Evolutionary conservation across 108 stramenopile genomes (phyloP).

Genomic region (Cyclotella atomus): DNA sequence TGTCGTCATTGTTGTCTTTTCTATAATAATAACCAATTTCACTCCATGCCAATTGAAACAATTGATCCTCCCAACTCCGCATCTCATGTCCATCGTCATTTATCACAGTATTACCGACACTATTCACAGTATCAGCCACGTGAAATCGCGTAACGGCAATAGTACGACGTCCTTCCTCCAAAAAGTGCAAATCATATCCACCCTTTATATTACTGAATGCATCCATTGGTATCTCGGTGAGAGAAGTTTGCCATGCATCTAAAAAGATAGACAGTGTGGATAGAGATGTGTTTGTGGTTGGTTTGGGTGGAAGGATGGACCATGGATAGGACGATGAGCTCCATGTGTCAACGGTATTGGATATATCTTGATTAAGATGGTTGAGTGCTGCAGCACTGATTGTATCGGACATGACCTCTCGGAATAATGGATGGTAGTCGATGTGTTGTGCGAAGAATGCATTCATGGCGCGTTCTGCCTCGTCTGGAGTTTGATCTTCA

Average conservation of each 20-base stretch:
- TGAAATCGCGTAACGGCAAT: constrained; percentile 73
- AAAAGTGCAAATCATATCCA: constrained; percentile 70
- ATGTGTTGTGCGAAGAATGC: constrained; percentile 53
- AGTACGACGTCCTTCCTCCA: constrained; percentile 79
- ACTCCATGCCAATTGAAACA: constrained; percentile 74
- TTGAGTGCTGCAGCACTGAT: not conserved
- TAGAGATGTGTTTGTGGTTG: constrained; percentile 34
- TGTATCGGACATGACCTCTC: constrained; percentile 12
- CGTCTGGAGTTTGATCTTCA: not conserved
- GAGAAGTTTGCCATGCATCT: constrained; percentile 60
- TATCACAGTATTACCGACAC: no score
- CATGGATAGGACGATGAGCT: constrained; percentile 11
- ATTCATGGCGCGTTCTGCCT: constrained; percentile 31
- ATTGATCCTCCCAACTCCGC: constrained; percentile 39
- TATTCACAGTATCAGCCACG: constrained; percentile 4
- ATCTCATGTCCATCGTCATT: no score
- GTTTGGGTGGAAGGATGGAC: constrained; percentile 33
- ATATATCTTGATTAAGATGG: not conserved
- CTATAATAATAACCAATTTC: constrained; percentile 56
- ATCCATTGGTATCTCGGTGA: constrained; percentile 70
- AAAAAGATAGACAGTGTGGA: constrained; percentile 51
- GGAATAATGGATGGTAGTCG: constrained; percentile 65
- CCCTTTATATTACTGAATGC: constrained; percentile 36
- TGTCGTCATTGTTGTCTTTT: constrained; percentile 45
- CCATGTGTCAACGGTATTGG: constrained; percentile 14